Conservation (phyloP, 768 basidiomycete species). For the Termitomyces titanicus region DNA sequence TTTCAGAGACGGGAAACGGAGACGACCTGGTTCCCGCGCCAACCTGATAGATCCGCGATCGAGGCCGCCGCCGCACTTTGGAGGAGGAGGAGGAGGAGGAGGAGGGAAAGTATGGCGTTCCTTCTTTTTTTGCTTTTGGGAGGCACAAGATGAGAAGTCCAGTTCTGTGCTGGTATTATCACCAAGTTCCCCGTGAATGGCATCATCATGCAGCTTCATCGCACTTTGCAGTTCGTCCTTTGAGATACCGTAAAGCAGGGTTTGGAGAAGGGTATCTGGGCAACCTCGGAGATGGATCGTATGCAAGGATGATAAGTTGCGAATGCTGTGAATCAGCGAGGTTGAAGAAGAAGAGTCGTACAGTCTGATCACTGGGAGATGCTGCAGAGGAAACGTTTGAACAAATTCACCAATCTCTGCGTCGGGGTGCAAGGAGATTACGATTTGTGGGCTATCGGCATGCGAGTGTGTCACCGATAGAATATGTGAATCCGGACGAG, state of each 20-base stretch:
- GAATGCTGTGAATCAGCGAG: too few relatives aligned
- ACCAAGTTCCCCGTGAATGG: background rate
- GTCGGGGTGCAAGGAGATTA: too few relatives aligned
- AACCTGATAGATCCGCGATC: too few relatives aligned
- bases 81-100: too few relatives aligned
- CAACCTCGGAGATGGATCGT: background rate
- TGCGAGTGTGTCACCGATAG: too few relatives aligned
- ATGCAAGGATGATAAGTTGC: background rate
- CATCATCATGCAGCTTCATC: background rate
- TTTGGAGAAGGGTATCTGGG: background rate
- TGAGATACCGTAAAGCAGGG: background rate
- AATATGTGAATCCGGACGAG: too few relatives aligned
- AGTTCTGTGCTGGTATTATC: background rate
- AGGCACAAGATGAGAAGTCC: background rate
- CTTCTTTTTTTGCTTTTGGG: too few relatives aligned
- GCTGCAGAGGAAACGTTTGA: background rate
- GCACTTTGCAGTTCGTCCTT: background rate
- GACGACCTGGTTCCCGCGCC: background rate
- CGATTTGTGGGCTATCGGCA: background rate
- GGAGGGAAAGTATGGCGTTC: too few relatives aligned
- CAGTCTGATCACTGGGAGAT: background rate
- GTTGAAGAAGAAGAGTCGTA: background rate
- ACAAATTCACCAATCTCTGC: background rate
- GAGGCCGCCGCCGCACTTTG: too few relatives aligned
- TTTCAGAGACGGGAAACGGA: background rate